phyloP scores from a whole-genome alignment of 441 rosid genomes.

The Metrosideros polymorpha region DNA sequence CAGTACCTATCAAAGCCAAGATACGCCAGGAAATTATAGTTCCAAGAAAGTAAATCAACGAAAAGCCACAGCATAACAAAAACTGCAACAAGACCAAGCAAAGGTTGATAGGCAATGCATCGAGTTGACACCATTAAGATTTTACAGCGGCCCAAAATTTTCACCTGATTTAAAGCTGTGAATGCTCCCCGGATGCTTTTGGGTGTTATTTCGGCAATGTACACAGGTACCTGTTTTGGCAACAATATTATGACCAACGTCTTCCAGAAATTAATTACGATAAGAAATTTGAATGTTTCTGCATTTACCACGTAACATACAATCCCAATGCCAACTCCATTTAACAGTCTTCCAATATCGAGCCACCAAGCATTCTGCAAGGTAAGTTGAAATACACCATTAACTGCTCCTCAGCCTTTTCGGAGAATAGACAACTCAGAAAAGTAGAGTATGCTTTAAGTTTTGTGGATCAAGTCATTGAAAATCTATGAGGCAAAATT shows the following conservation, averaged over 20 bases:
- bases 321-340: constrained; percentile 38
- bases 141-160: background rate
- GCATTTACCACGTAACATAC: constrained; percentile 31
- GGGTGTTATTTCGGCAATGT: constrained; percentile 14
- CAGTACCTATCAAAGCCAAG: constrained; percentile 44
- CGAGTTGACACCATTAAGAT: background rate
- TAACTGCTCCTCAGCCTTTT: background rate
- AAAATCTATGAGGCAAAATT: background rate
- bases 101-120: background rate
- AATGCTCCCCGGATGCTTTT: constrained; percentile 11
- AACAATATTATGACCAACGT: background rate
- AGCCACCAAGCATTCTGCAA: constrained; percentile 25
- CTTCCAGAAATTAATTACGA: background rate
- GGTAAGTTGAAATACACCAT: background rate
- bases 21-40: constrained; percentile 39
- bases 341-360: constrained; percentile 30
- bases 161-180: background rate
- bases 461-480: background rate
- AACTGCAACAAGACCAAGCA: constrained; percentile 20
- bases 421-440: background rate
- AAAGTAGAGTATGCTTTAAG: background rate
- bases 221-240: constrained; percentile 32
- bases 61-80: constrained; percentile 27
- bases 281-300: background rate
- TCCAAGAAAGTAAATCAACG: too few relatives aligned